Percentiles rank a stretch among this genome's conserved stretches.
Evolutionary conservation across 179 eudicot genomes (phyloP).

Genomic region (Sideroxylon spinosum): DNA sequence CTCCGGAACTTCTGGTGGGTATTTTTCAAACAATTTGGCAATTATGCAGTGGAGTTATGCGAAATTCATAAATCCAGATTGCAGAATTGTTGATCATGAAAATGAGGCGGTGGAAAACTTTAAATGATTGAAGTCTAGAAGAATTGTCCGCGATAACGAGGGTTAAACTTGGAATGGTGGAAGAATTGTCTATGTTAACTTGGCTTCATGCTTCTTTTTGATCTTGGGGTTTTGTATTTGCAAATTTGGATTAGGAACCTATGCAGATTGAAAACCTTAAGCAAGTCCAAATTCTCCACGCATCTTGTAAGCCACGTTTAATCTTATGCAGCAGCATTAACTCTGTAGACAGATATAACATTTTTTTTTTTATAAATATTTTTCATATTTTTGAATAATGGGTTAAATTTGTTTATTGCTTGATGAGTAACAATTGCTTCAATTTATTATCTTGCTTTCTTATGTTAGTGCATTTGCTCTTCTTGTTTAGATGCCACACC

Average conservation of each 20-base stretch:
- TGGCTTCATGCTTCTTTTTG: neutral
- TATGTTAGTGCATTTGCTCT: neutral
- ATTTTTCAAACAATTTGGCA: too few relatives aligned
- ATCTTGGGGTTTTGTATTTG: neutral
- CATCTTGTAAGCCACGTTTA: neutral
- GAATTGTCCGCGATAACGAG: too few relatives aligned
- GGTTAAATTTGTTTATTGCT: neutral
- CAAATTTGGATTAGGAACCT: neutral
- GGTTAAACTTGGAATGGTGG: neutral
- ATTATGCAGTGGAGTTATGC: too few relatives aligned
- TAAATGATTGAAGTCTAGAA: too few relatives aligned
- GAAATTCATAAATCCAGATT: too few relatives aligned
- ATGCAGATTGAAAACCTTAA: too few relatives aligned
- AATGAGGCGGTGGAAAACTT: too few relatives aligned
- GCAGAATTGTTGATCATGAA: too few relatives aligned
- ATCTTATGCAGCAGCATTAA: neutral
- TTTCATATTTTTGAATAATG: neutral
- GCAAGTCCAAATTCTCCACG: too few relatives aligned
- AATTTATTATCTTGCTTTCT: neutral
- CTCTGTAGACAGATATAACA: neutral
- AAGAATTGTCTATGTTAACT: neutral
- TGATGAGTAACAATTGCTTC: neutral
- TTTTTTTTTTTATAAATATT: neutral
- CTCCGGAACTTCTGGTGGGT: neutral
- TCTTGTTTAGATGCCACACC: neutral